phyloP scores from a whole-genome alignment of 495 filamentous ascomycete genomes.

The Viridothelium virens region DNA sequence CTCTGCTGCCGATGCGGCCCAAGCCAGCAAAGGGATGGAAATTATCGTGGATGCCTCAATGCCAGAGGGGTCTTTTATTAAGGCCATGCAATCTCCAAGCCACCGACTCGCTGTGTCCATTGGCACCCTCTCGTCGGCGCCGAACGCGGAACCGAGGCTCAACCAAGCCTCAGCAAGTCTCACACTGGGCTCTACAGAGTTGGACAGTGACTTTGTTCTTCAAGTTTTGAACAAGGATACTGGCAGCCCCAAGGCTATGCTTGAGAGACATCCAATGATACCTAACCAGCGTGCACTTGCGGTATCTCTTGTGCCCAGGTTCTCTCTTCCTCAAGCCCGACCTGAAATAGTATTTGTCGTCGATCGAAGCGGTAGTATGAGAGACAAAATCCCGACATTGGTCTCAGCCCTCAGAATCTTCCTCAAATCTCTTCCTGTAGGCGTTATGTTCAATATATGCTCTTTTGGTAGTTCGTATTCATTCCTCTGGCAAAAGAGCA shows the following conservation, averaged over 20 bases:
- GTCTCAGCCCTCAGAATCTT: conserved; percentile 56
- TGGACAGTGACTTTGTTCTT: conserved; percentile 48
- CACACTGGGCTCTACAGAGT: conserved; percentile 39
- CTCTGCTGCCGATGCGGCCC: conserved; percentile 17
- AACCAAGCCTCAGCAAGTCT: conserved; percentile 55
- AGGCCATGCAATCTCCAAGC: conserved; percentile 54
- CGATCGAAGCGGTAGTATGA: conserved; percentile 64
- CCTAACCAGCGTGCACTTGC: conserved; percentile 57
- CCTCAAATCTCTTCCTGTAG: conserved; percentile 59
- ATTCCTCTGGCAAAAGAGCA: conserved; percentile 54
- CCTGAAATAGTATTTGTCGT: conserved; percentile 65
- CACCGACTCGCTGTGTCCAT: conserved; percentile 58
- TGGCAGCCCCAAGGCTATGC: conserved; percentile 50
- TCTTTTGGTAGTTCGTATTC: conserved; percentile 51
- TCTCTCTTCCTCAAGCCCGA: conserved; percentile 44
- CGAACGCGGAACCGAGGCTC: conserved; percentile 42
- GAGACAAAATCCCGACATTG: conserved; percentile 45
- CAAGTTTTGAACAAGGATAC: conserved; percentile 49
- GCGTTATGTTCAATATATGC: conserved; percentile 66
- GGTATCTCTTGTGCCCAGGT: conserved; percentile 59
- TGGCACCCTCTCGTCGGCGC: conserved; percentile 46
- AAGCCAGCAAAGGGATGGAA: conserved; percentile 40
- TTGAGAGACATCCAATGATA: conserved; percentile 56
- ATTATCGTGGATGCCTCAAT: conserved; percentile 56
- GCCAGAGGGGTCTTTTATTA: conserved; percentile 47